These are phyloP conservation scores for Cladochytrium replicatum DNA, from an alignment of 192 early-diverging fungal species.

Conservation along the genomic window DNA sequence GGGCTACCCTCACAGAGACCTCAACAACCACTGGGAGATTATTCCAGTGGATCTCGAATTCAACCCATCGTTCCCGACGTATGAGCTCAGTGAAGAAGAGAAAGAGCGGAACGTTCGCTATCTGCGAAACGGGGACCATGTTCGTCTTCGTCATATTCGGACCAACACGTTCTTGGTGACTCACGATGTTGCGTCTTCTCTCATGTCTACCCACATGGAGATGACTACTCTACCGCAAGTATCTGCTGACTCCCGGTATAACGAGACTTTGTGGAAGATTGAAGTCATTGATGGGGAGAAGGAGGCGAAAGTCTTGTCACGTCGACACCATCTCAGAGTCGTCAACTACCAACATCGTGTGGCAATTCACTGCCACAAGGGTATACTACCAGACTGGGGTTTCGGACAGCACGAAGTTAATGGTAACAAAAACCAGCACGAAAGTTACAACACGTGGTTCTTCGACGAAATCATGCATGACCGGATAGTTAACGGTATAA, in stretches of 20 bases:
- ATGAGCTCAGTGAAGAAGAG: slow-evolving; percentile 19
- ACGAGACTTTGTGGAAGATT: slow-evolving; percentile 46
- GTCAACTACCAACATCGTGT: slow-evolving; percentile 72
- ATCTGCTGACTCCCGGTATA: slow-evolving; percentile 29
- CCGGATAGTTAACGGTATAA: slow-evolving; percentile 46
- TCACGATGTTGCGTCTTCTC: slow-evolving; percentile 69
- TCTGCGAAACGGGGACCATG: slow-evolving; percentile 44
- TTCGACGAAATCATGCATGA: slow-evolving; percentile 63
- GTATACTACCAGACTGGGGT: slow-evolving; percentile 78
- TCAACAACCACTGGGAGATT: slow-evolving; percentile 79
- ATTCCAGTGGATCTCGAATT: slow-evolving; percentile 31
- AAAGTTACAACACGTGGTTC: slow-evolving; percentile 67
- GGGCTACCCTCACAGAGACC: slow-evolving; percentile 68
- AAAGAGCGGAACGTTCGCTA: slow-evolving; percentile 26
- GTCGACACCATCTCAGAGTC: slow-evolving; percentile 47
- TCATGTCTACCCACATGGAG: slow-evolving; percentile 73
- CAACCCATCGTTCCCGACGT: slow-evolving; percentile 6
- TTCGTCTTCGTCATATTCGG: slow-evolving; percentile 49
- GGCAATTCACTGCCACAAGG: slow-evolving; percentile 60
- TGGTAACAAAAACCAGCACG: slow-evolving; percentile 76
- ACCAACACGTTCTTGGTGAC: slow-evolving; percentile 54
- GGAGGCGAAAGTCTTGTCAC: slow-evolving; percentile 18
- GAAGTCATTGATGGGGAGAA: slow-evolving; percentile 24
- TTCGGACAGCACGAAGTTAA: slow-evolving; percentile 83
- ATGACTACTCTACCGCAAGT: slow-evolving; percentile 64